Evolutionary conservation across 164 flowering plant species (phyloP).

Genomic region (Cinnamomum micranthum): DNA sequence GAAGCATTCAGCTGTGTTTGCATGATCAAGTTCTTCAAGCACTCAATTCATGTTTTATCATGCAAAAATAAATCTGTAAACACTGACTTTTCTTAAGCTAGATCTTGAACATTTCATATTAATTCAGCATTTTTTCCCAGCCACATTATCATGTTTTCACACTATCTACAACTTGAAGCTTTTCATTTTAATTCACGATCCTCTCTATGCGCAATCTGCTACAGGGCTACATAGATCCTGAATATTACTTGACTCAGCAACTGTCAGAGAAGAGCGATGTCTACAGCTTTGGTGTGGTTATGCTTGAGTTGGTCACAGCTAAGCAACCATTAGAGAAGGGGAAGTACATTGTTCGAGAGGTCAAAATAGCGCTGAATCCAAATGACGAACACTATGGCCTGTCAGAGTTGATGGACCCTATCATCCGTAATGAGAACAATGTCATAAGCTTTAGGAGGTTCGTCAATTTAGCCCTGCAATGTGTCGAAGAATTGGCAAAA

Average conservation of each 20-base stretch:
- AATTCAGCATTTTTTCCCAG: too few species aligned
- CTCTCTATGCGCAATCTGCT: neutral
- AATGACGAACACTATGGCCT: conserved; percentile 32
- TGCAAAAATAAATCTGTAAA: too few species aligned
- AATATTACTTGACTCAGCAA: conserved; percentile 65
- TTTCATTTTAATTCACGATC: neutral
- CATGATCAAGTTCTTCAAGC: too few species aligned
- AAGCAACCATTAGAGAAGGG: conserved; percentile 49
- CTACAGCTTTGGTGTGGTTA: conserved; percentile 61
- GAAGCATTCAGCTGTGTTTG: too few species aligned
- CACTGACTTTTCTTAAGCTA: too few species aligned
- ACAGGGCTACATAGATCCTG: conserved; percentile 80
- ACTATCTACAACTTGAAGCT: neutral
- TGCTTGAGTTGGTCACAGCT: conserved; percentile 53
- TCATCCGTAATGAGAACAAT: conserved; percentile 20
- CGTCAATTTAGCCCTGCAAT: conserved; percentile 49
- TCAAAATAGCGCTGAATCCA: conserved; percentile 32
- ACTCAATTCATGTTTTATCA: too few species aligned
- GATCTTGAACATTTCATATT: too few species aligned
- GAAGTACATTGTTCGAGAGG: conserved; percentile 44
- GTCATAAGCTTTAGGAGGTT: conserved; percentile 38
- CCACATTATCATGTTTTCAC: neutral
- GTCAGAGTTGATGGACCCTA: conserved; percentile 41
- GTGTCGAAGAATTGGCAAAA: conserved; percentile 40
- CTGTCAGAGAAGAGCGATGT: conserved; percentile 67